Base-by-base conservation (phyloP, 2,329 filamentous ascomycete species). In the Penicillium sp. region DNA sequence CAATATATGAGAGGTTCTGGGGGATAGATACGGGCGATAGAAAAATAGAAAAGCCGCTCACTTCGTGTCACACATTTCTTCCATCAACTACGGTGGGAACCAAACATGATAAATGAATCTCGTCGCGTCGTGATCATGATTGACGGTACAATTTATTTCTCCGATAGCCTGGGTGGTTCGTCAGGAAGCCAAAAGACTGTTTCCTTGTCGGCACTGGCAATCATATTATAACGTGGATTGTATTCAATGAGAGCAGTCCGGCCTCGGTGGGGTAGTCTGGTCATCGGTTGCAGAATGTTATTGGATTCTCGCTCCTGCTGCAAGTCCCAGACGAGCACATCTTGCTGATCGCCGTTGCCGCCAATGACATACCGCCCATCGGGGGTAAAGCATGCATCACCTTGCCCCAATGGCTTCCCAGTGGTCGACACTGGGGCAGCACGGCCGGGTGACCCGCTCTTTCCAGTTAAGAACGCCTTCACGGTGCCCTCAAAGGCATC, bases 171-270 rank as follows among this genome's bases (percentile, higher is more conserved):
- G n/a, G 56, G 47, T 26, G 46, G 45, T 29, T 80, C 78, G 60
- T 88, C 84, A 1, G 86, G 86, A 23, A 87, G 65, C 85, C 86
- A 90, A 54, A 90, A 87, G 14, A 87, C 68, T 45, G 88, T 72
- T 38, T 96, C 89, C 58, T 84, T 84, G 56, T 97, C 90, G 3
- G 88, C 93, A 30, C 84, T 93, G 7, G 88, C 90, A 52, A 97
- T 78, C 71, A 96, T 83, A 65, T 97, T 96, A 66, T 85, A 93
- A 34, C 90, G 78, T 17, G 90, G 93, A 61, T 96, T 97, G 63
- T 89, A 93, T 15, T 86, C 87, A 28, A 95, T 75, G 9, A 94
- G 77, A 1, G 85, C 85, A 36, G 80, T 67, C 80, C 81, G 61
- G 74, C 81, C 70, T 77, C 67, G 57, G 45, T 69, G 63, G 37